A percentile compares a stretch with the other conserved stretches of the same genome.
phyloP scores from a whole-genome alignment of 2,329 filamentous ascomycete genomes.

The Aspergillus puulaauensis region DNA sequence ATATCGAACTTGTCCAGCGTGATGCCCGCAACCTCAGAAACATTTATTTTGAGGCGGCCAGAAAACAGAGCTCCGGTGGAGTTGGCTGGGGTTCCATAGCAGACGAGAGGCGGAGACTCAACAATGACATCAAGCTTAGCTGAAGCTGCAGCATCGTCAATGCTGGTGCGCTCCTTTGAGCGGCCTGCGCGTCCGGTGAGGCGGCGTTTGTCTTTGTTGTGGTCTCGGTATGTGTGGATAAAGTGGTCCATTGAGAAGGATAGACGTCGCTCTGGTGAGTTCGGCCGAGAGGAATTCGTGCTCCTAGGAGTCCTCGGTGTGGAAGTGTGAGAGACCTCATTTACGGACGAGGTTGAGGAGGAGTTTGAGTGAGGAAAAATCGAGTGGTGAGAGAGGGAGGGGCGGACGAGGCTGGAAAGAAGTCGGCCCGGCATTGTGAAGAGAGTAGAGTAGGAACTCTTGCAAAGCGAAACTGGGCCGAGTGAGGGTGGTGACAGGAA shows the following conservation, averaged over 20 bases:
- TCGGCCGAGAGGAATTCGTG: constrained; percentile 28
- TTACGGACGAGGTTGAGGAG: constrained; percentile 39
- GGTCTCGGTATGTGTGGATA: constrained; percentile 43
- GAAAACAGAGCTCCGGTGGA: constrained; percentile 85
- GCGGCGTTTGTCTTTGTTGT: constrained; percentile 43
- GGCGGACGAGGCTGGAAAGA: constrained; percentile 40
- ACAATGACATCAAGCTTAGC: constrained; percentile 63
- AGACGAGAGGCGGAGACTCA: constrained; percentile 82
- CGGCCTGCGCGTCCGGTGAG: constrained; percentile 34
- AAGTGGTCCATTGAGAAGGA: constrained; percentile 46
- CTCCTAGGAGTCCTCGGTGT: constrained; percentile 27
- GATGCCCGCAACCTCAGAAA: constrained; percentile 62
- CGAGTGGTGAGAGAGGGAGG: constrained; percentile 30
- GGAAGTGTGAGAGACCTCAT: constrained; percentile 29
- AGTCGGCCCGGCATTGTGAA: constrained; percentile 42
- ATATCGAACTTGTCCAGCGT: constrained; percentile 71
- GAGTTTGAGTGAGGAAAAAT: constrained; percentile 33
- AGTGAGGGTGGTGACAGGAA: too few relatives aligned
- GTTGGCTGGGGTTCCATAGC: constrained; percentile 71
- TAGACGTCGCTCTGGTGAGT: constrained; percentile 40
- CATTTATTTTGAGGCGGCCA: constrained; percentile 72
- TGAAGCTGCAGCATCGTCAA: constrained; percentile 36
- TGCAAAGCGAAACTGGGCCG: too few relatives aligned
- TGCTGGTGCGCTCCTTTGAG: constrained; percentile 37
- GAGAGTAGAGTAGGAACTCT: background rate